These are phyloP conservation scores for Salix exigua DNA, from an alignment of 345 rosid genomes.

Conservation along the genomic window DNA sequence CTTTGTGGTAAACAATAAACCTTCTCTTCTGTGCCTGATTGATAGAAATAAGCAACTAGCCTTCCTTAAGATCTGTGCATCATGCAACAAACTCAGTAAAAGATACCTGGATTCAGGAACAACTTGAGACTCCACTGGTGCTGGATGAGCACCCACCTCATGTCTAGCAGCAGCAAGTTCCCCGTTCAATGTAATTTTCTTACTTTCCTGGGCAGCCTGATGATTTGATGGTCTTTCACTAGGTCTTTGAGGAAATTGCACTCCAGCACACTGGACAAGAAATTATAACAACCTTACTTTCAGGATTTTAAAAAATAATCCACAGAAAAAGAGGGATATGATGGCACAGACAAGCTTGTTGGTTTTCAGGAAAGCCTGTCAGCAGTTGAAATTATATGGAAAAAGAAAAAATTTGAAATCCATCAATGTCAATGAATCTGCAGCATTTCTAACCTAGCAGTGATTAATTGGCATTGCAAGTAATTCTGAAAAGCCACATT, in stretches of 20 bases:
- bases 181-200: conserved; percentile 45
- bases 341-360: not conserved
- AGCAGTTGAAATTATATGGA: not conserved
- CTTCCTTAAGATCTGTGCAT: not conserved
- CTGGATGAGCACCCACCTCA: conserved; percentile 39
- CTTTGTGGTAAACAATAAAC: not conserved
- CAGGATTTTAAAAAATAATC: not conserved
- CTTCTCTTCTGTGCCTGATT: not conserved
- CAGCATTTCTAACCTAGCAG: not conserved
- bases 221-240: conserved; percentile 17
- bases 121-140: conserved; percentile 41
- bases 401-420: not conserved
- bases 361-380: not conserved
- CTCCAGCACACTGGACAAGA: conserved; percentile 69
- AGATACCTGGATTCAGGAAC: conserved; percentile 74
- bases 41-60: not conserved
- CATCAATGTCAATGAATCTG: not conserved
- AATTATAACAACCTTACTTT: conserved; percentile 11
- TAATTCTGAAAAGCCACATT: not conserved
- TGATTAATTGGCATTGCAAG: not conserved
- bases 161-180: conserved; percentile 55
- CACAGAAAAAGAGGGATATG: not conserved
- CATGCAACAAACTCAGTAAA: conserved; percentile 6
- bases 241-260: conserved; percentile 70
- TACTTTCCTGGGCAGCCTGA: conserved; percentile 38